Percentiles rank a stretch among this genome's conserved stretches.
Conservation (phyloP, 768 basidiomycete genomes). For the Hortiboletus campestris region DNA sequence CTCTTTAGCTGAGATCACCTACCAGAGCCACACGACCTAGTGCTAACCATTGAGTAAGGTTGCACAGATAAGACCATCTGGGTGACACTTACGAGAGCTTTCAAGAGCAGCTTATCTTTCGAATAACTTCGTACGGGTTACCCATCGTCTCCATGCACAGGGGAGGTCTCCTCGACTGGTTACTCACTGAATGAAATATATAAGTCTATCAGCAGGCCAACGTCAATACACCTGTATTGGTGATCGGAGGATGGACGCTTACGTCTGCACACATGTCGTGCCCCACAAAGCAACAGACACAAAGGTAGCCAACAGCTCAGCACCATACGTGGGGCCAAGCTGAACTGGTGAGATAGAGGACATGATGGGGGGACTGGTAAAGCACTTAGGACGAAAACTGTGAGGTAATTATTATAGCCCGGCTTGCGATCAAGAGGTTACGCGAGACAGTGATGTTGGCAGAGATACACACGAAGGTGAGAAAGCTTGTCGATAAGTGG, state of each 20-base stretch:
- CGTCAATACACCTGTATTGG: background rate
- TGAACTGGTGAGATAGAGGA: background rate
- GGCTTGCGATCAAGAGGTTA: too few species aligned
- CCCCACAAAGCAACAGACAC: conserved; percentile 12
- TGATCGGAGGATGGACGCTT: background rate
- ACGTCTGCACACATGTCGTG: conserved; percentile 13
- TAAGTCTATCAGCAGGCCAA: background rate
- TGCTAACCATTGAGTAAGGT: background rate
- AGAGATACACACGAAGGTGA: background rate
- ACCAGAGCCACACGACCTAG: conserved; percentile 2
- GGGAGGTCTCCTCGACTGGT: too few species aligned
- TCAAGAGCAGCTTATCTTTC: background rate
- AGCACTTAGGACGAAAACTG: background rate
- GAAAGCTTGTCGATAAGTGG: background rate
- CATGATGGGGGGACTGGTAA: background rate
- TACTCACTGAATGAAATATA: conserved; percentile 7
- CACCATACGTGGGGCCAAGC: conserved; percentile 8
- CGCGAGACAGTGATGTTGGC: background rate
- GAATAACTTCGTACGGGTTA: background rate
- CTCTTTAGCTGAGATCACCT: background rate
- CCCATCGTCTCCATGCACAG: background rate
- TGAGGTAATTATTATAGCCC: too few species aligned
- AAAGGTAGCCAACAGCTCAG: conserved; percentile 8
- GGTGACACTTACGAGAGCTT: background rate
- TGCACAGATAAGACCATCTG: background rate